Evolutionary conservation across 176 grass and related monocot genomes (phyloP).

Genomic region (Saccharum officinarum): DNA sequence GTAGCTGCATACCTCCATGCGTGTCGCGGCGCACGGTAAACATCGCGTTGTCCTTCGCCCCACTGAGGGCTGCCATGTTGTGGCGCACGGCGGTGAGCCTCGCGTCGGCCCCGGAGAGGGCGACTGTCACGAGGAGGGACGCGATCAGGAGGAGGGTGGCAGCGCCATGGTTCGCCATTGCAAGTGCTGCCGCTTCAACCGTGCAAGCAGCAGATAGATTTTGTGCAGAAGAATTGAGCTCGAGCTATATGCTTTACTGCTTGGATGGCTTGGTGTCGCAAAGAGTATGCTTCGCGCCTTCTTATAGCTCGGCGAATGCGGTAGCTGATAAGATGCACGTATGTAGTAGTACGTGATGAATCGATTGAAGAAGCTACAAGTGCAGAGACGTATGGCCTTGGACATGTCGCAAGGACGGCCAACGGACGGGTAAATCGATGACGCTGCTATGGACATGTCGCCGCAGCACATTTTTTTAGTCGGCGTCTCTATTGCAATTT

Average conservation of each 20-base stretch:
- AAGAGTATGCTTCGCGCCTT: background rate
- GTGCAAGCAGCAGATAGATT: too few relatives aligned
- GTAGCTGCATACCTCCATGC: background rate
- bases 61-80: too few relatives aligned
- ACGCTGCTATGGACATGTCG: conserved; percentile 19
- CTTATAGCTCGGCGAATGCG: background rate
- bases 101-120: background rate
- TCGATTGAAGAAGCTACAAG: background rate
- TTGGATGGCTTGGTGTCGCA: background rate
- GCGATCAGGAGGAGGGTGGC: background rate
- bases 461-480: background rate
- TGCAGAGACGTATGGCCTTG: background rate
- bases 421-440: background rate
- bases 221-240: too few relatives aligned
- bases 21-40: background rate
- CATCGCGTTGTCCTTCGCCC: too few relatives aligned
- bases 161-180: background rate
- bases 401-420: background rate
- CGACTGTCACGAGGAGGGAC: background rate
- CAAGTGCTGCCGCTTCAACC: background rate
- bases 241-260: too few relatives aligned
- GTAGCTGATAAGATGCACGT: too few relatives aligned
- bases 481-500: background rate
- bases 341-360: background rate
- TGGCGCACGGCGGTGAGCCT: background rate